These are phyloP conservation scores for Hyphopichia wangnamkhiaoensis DNA, from an alignment of 1,139 yeast species.

Conservation along the genomic window DNA sequence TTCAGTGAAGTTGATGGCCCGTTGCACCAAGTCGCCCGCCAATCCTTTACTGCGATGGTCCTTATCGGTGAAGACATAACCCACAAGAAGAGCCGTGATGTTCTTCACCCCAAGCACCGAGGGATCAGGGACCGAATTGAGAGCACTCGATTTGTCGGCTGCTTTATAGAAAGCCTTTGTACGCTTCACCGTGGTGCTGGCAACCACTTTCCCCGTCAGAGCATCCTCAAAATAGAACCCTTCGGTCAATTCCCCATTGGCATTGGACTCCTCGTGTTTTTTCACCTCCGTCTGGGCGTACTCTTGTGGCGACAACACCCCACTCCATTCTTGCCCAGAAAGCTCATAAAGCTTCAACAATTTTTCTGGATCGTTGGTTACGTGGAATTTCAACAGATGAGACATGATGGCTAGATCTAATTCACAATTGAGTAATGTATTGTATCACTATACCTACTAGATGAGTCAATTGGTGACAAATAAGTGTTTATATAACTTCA, in stretches of 20 bases:
- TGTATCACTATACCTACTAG: too few relatives aligned
- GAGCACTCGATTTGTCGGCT: constrained; percentile 27
- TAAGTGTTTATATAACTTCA: too few relatives aligned
- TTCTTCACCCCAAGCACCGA: constrained; percentile 33
- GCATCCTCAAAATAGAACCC: constrained; percentile 34
- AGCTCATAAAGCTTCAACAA: constrained; percentile 27
- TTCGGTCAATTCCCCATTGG: constrained; percentile 14
- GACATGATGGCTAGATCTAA: background rate
- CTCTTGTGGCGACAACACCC: constrained; percentile 22
- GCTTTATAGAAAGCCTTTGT: constrained; percentile 33
- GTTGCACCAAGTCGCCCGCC: constrained; percentile 26
- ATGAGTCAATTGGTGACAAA: too few relatives aligned
- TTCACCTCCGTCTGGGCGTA: constrained; percentile 24
- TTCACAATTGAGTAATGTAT: background rate
- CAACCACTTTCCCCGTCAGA: constrained; percentile 25
- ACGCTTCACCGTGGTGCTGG: constrained; percentile 27
- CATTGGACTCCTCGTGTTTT: constrained; percentile 15
- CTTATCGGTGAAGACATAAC: constrained; percentile 30
- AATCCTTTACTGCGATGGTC: constrained; percentile 33
- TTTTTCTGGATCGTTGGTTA: constrained; percentile 29
- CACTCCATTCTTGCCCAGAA: constrained; percentile 33
- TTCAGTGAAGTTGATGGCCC: constrained; percentile 36
- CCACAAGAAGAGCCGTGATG: constrained; percentile 27
- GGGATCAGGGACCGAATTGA: constrained; percentile 36
- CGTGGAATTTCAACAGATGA: constrained; percentile 10